Percentiles rank a stretch among this genome's conserved stretches.
Conservation (phyloP, 169 alveolate genomes). For the Eimeria zaria region DNA sequence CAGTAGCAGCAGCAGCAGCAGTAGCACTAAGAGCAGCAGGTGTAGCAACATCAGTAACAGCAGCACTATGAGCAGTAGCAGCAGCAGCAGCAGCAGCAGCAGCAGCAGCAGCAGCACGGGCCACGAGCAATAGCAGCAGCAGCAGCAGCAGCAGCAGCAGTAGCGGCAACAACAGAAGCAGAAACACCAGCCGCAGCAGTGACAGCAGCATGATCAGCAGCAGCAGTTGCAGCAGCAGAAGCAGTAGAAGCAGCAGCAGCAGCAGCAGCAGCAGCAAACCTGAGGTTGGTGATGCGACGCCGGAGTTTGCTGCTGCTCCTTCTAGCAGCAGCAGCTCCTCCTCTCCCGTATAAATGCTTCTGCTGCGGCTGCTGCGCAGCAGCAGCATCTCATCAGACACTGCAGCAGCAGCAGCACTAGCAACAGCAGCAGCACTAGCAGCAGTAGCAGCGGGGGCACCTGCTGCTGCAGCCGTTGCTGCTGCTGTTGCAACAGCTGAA, state of each 20-base stretch:
- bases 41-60: too few relatives aligned
- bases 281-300: background rate
- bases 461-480: constrained; percentile 5
- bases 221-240: background rate
- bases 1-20: too few relatives aligned
- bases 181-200: background rate
- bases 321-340: too few relatives aligned
- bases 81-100: constrained; percentile 2
- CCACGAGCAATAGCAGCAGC: background rate
- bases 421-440: background rate
- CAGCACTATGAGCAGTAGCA: background rate
- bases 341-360: too few relatives aligned
- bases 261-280: background rate
- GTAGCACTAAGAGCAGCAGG: too few relatives aligned
- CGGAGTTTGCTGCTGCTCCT: background rate
- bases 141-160: constrained; percentile 10
- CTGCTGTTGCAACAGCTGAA: background rate
- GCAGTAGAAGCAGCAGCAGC: background rate
- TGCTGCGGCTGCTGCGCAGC: constrained; percentile 14
- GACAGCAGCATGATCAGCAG: too few relatives aligned
- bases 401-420: background rate
- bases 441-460: background rate
- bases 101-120: background rate
- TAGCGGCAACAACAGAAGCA: background rate
- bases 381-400: too few relatives aligned